phyloP scores from a whole-genome alignment of 2,329 filamentous ascomycete genomes.

The Verticillium tricorpus region DNA sequence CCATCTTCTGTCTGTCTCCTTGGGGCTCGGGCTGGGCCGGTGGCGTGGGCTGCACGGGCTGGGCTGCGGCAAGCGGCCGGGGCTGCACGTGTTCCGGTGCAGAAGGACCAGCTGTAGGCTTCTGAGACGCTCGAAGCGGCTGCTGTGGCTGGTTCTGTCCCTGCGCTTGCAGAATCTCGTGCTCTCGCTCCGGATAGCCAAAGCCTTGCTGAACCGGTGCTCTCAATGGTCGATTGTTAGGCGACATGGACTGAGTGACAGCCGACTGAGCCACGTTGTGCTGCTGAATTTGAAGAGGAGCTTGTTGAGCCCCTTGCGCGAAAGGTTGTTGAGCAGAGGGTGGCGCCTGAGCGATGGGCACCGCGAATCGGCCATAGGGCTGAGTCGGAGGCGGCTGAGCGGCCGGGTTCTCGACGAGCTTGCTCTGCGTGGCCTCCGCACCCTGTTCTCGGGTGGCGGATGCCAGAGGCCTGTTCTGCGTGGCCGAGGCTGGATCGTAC shows the following conservation, averaged over 20 bases:
- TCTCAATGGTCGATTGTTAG: conserved; percentile 35
- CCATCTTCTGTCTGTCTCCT: conserved; percentile 8
- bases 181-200: conserved; percentile 40
- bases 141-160: conserved; percentile 25
- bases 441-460: conserved; percentile 35
- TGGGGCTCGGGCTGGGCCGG: conserved; percentile 24
- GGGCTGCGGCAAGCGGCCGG: conserved; percentile 27
- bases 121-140: conserved; percentile 35
- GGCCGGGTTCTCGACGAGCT: conserved; percentile 34
- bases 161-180: conserved; percentile 20
- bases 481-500: conserved; percentile 40
- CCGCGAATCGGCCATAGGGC: conserved; percentile 36
- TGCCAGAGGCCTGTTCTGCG: conserved; percentile 35
- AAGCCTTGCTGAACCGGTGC: conserved; percentile 35
- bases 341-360: conserved; percentile 40
- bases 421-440: conserved; percentile 40
- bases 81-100: conserved; percentile 28
- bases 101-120: conserved; percentile 25
- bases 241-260: conserved; percentile 41
- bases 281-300: conserved; percentile 21
- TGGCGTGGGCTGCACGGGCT: conserved; percentile 26
- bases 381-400: conserved; percentile 27
- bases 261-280: conserved; percentile 32
- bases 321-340: conserved; percentile 24
- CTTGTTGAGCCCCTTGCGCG: conserved; percentile 20